phyloP scores from a whole-genome alignment of 352 stramenopile genomes.

The Pythium utonaiense region DNA sequence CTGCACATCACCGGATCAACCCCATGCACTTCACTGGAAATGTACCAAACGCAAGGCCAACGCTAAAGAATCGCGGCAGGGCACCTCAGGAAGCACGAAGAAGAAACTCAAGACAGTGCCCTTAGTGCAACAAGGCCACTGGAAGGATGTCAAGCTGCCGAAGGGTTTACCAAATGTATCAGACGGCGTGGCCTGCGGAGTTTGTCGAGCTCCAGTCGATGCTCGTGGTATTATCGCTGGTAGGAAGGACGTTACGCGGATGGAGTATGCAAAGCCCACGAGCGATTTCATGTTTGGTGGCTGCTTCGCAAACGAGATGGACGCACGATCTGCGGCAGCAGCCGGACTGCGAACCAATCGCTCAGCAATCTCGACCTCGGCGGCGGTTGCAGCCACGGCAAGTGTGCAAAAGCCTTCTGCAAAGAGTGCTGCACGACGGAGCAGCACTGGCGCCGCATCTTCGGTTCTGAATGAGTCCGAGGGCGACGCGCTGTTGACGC shows the following conservation, averaged over 20 bases:
- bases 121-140: constrained; percentile 51
- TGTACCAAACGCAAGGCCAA: constrained; percentile 62
- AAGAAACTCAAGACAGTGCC: constrained; percentile 56
- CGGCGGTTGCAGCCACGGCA: neutral
- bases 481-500: constrained; percentile 17
- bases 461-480: constrained; percentile 12
- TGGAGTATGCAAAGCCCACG: constrained; percentile 54
- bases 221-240: constrained; percentile 47
- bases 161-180: constrained; percentile 47
- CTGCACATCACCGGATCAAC: constrained; percentile 36
- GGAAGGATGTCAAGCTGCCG: constrained; percentile 51
- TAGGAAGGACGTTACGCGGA: constrained; percentile 40
- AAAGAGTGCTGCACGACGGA: constrained; percentile 10
- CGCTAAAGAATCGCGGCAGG: constrained; percentile 13
- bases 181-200: constrained; percentile 50
- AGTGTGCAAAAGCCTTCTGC: neutral
- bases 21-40: constrained; percentile 72
- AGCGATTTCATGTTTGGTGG: constrained; percentile 61
- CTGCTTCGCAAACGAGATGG: constrained; percentile 53
- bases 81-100: constrained; percentile 27
- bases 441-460: neutral
- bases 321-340: constrained; percentile 8
- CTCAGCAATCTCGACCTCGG: neutral
- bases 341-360: constrained; percentile 10
- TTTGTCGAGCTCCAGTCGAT: constrained; percentile 54